Conservation (phyloP, 164 flowering plant genomes). For the Taxillus chinensis region DNA sequence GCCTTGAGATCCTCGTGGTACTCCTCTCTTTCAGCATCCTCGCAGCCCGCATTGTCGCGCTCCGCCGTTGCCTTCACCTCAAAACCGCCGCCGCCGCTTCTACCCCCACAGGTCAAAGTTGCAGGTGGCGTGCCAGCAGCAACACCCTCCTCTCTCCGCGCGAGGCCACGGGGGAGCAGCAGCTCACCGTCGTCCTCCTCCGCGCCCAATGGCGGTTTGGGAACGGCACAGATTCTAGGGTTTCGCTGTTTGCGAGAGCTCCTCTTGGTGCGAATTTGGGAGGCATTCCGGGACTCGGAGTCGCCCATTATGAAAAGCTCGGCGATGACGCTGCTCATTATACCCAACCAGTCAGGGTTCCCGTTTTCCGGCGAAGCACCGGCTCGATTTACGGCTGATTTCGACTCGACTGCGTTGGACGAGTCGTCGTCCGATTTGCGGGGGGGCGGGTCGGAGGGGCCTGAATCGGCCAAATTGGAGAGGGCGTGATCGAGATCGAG, state of each 20-base stretch:
- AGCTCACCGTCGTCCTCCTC: conserved; percentile 4
- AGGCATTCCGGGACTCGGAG: neutral
- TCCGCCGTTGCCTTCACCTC: conserved; percentile 7
- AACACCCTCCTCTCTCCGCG: no score
- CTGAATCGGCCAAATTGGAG: neutral
- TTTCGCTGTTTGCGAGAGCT: conserved; percentile 52
- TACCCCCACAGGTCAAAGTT: no score
- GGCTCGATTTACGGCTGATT: neutral
- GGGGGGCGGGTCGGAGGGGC: no score
- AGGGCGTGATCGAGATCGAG: conserved; percentile 50
- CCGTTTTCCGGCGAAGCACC: neutral
- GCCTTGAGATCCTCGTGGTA: conserved; percentile 20
- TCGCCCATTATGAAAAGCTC: conserved; percentile 68
- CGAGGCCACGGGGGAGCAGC: no score
- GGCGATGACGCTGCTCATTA: conserved; percentile 43
- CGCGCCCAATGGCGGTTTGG: conserved; percentile 12
- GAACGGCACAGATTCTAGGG: conserved; percentile 37
- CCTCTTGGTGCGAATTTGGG: conserved; percentile 19
- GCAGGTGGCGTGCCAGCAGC: no score
- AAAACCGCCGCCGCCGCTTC: conserved; percentile 4
- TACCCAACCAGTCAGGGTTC: conserved; percentile 17
- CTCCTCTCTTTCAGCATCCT: conserved; percentile 13
- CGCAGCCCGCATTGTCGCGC: conserved; percentile 4
- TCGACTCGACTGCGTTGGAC: neutral
- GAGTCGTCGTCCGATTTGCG: no score